Base-by-base conservation (phyloP, 257 asterid species). In the Jaltomata sinuosa region DNA sequence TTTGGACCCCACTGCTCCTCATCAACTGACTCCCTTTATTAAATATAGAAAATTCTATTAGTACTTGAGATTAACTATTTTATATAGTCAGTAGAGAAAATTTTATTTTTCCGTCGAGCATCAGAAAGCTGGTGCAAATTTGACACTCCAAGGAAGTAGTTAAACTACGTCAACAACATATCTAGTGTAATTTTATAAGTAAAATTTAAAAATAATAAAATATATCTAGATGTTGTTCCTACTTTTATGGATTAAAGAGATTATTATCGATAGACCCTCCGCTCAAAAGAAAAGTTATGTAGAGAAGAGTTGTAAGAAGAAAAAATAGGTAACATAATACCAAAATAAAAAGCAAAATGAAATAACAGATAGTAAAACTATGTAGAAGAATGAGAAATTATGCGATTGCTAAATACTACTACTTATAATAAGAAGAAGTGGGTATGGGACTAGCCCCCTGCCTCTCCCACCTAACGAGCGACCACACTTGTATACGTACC, bases 1-100 rank as follows among this genome's bases (percentile, higher is more conserved):
- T 36, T 4, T 55, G 87, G 87, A 82, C 38, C 86, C 88, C 87
- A 79, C 29, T 45, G 22, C 84, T 87, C 87, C 84, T 82, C 83
- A 49, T 47, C 81, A 47, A 8, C n/a, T n/a, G 59, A 36, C 81
- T 76, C 81, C 81, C 45, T 61, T 3, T 45, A 57, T 74, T 74
- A 42, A 22, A 74, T 74, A 22, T 74, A 45, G 57, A 74, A 74
- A 74, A 74, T 14, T 45, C 22, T 14, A 45, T 45, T 22, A 62
- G 32, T 14, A 15, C 19, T 31, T 25, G 12, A 74, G 38, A 45
- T 22, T 8, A 12, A 42, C 36, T 42, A 22, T 14, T 25, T 22
- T 45, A 14, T 27, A 42, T 72, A 22, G n/a, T 22, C 68, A 69
- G 87, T 62, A 27, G 21, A 6, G 1, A 14, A 27, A 12, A 11